Evolutionary conservation across 2,329 filamentous ascomycete genomes (phyloP).

Genomic region (Xylaria sp.): DNA sequence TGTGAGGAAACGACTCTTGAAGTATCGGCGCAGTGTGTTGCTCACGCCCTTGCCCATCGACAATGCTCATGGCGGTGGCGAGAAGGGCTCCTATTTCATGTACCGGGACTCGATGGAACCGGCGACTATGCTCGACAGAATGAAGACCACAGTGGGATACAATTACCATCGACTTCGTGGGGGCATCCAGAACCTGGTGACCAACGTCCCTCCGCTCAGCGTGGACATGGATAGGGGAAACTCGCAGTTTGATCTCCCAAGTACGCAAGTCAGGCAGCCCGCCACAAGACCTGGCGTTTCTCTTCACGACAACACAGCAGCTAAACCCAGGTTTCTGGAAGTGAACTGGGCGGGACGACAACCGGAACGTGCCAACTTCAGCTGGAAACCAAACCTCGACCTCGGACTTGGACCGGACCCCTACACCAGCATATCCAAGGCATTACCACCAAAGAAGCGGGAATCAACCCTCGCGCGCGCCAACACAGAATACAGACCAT

Average conservation of each 20-base stretch:
- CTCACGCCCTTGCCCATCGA: slow-evolving; percentile 43
- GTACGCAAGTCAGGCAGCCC: slow-evolving; percentile 33
- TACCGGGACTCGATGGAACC: slow-evolving; percentile 46
- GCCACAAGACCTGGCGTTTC: slow-evolving; percentile 29
- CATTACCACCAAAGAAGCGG: slow-evolving; percentile 21
- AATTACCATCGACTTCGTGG: slow-evolving; percentile 35
- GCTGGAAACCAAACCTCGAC: slow-evolving; percentile 34
- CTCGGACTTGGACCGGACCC: slow-evolving; percentile 25
- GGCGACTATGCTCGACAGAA: slow-evolving; percentile 40
- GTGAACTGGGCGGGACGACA: slow-evolving; percentile 43
- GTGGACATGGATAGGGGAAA: slow-evolving; percentile 50
- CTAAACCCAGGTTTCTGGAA: slow-evolving; percentile 35
- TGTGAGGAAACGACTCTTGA: slow-evolving; percentile 39
- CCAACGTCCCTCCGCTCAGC: slow-evolving; percentile 33
- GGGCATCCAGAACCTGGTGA: slow-evolving; percentile 31
- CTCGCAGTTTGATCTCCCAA: slow-evolving; percentile 43
- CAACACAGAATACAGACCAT: slow-evolving; percentile 37
- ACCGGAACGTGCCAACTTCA: slow-evolving; percentile 36
- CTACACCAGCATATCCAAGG: slow-evolving; percentile 26
- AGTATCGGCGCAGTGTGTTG: slow-evolving; percentile 43
- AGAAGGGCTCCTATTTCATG: slow-evolving; percentile 36
- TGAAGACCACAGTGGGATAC: slow-evolving; percentile 38
- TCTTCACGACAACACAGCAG: slow-evolving; percentile 22
- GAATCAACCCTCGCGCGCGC: slow-evolving; percentile 42
- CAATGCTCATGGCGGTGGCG: slow-evolving; percentile 20